Percentiles rank a stretch among this genome's conserved stretches.
Conservation (phyloP, 108 stramenopile genomes). For the Pseudonitzschia delicatissima region DNA sequence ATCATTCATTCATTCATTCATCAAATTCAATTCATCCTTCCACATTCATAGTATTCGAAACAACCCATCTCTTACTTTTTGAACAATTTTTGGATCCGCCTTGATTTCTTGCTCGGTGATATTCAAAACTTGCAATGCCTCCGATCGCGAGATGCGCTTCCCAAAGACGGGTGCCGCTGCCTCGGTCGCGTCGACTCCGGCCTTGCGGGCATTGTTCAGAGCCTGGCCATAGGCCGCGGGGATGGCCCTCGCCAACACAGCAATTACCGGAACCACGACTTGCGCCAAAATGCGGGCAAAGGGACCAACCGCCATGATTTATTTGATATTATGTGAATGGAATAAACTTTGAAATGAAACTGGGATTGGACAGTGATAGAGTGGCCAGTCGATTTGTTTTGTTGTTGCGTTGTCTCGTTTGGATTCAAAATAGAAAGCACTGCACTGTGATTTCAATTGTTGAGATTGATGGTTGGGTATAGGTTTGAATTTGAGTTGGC, state of each 20-base stretch:
- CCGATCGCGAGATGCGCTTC: slow-evolving; percentile 53
- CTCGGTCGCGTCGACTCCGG: slow-evolving; percentile 38
- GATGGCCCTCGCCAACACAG: slow-evolving; percentile 48
- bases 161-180: slow-evolving; percentile 39
- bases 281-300: slow-evolving; percentile 49
- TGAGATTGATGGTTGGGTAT: too few relatives aligned
- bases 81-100: slow-evolving; percentile 47
- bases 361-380: too few relatives aligned
- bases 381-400: too few relatives aligned
- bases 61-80: slow-evolving; percentile 43
- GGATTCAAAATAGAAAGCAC: too few relatives aligned
- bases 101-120: slow-evolving; percentile 52
- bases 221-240: slow-evolving; percentile 60
- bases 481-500: too few relatives aligned
- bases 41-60: too few relatives aligned
- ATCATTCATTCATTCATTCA: too few relatives aligned
- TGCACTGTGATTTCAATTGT: too few relatives aligned
- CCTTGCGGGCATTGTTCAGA: slow-evolving; percentile 50
- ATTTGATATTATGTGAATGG: not conserved
- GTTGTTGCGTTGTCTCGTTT: too few relatives aligned
- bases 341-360: not conserved
- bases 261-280: slow-evolving; percentile 49
- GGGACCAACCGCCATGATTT: slow-evolving; percentile 48
- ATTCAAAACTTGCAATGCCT: slow-evolving; percentile 71
- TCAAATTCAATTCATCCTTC: too few relatives aligned